Conservation (phyloP, 2,329 filamentous ascomycete genomes). For the Balansia obtecta region DNA sequence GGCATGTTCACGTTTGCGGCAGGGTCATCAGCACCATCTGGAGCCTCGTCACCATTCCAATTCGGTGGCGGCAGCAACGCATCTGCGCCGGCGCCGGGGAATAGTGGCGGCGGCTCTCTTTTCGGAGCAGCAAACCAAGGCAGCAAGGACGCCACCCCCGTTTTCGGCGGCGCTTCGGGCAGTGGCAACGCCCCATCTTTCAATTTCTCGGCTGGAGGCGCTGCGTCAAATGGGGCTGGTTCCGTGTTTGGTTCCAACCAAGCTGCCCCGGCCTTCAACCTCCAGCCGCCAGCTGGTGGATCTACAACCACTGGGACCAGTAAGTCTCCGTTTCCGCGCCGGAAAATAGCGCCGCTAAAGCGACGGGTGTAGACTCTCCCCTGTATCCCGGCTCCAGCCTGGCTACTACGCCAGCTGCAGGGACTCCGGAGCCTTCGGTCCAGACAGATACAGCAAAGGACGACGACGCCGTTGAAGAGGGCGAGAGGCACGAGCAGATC, state of each 20-base stretch:
- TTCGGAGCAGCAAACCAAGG: constrained; percentile 18
- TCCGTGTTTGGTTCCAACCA: constrained; percentile 22
- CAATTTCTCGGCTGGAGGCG: constrained; percentile 25
- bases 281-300: constrained; percentile 30
- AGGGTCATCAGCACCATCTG: constrained; percentile 16
- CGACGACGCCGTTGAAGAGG: constrained; percentile 34
- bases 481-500: constrained; percentile 54
- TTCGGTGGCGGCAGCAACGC: constrained; percentile 20
- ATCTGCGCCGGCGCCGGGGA: constrained; percentile 10
- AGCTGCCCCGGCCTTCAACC: constrained; percentile 24
- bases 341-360: constrained; percentile 34
- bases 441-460: constrained; percentile 29
- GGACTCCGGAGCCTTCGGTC: constrained; percentile 44
- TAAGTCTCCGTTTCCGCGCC: constrained; percentile 29
- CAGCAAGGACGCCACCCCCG: constrained; percentile 12
- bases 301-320: constrained; percentile 33
- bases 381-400: constrained; percentile 47
- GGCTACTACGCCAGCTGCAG: constrained; percentile 45
- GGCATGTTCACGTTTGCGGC: constrained; percentile 27
- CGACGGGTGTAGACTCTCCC: constrained; percentile 38
- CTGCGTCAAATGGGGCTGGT: constrained; percentile 16
- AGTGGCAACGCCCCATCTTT: constrained; percentile 21
- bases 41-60: constrained; percentile 22
- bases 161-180: constrained; percentile 20
- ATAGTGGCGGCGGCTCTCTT: constrained; percentile 9